Conservation (phyloP, 2,329 filamentous ascomycete species). For the Leptodontidium sp. region DNA sequence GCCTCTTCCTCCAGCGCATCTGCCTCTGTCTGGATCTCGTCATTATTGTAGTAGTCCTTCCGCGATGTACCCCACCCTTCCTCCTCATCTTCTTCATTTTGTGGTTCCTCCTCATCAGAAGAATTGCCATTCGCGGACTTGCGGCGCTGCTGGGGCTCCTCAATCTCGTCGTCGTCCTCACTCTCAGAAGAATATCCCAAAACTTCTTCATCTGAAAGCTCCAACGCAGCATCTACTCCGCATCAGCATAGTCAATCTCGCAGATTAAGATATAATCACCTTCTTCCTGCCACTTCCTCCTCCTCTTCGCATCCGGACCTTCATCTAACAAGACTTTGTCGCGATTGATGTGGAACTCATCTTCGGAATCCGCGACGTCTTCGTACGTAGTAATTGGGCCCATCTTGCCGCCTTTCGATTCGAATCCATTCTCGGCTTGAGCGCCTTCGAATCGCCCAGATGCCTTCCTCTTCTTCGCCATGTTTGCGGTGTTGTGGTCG, state of each 20-base stretch:
- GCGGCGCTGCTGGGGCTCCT: constrained; percentile 51
- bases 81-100: constrained; percentile 64
- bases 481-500: constrained; percentile 22
- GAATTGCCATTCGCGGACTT: constrained; percentile 63
- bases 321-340: constrained; percentile 90
- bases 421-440: constrained; percentile 25
- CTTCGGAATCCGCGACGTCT: constrained; percentile 91
- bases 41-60: constrained; percentile 92
- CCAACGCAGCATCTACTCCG: constrained; percentile 57
- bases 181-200: constrained; percentile 58
- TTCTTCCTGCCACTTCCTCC: constrained; percentile 74
- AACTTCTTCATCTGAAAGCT: constrained; percentile 69
- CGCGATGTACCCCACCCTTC: constrained; percentile 88
- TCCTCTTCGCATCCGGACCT: constrained; percentile 78
- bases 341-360: constrained; percentile 88
- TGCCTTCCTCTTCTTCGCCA: constrained; percentile 43
- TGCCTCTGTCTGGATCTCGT: constrained; percentile 70
- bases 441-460: constrained; percentile 20
- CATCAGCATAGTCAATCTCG: constrained; percentile 11
- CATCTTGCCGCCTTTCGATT: constrained; percentile 38
- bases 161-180: constrained; percentile 49
- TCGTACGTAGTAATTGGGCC: constrained; percentile 63
- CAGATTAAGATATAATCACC: constrained; percentile 49
- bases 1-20: constrained; percentile 89
- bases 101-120: constrained; percentile 61